Evolutionary conservation across 495 filamentous ascomycete species (phyloP).

Genomic region (Xylaria cubensis): DNA sequence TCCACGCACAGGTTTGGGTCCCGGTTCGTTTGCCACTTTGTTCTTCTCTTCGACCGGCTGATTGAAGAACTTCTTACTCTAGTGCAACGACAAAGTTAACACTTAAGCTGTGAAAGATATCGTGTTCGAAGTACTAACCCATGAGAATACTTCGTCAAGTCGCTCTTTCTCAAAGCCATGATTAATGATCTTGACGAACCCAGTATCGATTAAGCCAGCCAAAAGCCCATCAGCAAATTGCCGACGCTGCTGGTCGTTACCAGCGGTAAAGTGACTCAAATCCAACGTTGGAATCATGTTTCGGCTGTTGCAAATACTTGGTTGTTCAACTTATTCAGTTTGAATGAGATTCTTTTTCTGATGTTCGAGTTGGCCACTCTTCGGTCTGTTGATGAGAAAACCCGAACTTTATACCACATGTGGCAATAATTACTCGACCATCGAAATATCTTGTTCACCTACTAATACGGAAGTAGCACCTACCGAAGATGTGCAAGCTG

Average conservation of each 20-base stretch:
- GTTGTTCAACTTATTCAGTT: neutral
- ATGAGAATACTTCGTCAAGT: slow-evolving; percentile 23
- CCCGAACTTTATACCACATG: neutral
- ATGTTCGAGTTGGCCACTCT: neutral
- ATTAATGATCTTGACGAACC: slow-evolving; percentile 37
- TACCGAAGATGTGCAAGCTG: neutral
- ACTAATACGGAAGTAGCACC: neutral
- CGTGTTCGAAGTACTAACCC: neutral
- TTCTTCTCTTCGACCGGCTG: slow-evolving; percentile 19
- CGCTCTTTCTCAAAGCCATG: slow-evolving; percentile 30
- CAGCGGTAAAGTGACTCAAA: slow-evolving; percentile 22
- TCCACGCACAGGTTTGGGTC: slow-evolving; percentile 22
- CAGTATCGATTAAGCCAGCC: slow-evolving; percentile 30
- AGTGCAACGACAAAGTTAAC: neutral
- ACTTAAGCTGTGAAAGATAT: neutral
- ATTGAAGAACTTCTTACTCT: slow-evolving; percentile 25
- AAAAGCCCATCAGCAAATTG: slow-evolving; percentile 29
- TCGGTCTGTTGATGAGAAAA: neutral
- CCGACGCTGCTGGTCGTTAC: slow-evolving; percentile 19
- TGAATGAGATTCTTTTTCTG: neutral
- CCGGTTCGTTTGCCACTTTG: slow-evolving; percentile 18
- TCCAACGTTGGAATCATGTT: slow-evolving; percentile 24
- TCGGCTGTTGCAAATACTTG: neutral
- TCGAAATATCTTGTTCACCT: neutral
- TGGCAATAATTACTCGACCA: neutral